Evolutionary conservation across 768 basidiomycete species (phyloP), one percentile per base, ranked within the genome.

Genomic region (Kwoniella europaea): DNA sequence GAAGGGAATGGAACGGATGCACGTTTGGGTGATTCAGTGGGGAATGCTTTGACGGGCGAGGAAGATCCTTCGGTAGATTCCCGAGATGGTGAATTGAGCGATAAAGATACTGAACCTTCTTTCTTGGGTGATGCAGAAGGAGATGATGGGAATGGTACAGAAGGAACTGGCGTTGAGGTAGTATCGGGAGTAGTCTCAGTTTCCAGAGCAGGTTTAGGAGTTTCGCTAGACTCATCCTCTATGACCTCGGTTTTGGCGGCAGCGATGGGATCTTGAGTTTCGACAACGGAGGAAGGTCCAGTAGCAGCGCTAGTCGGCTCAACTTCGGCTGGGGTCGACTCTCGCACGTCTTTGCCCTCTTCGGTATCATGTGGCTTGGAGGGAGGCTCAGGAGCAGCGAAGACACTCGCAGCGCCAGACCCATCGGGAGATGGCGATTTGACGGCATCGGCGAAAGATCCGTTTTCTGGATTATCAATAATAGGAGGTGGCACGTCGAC

Each of bases 1-100:
- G 50, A 56, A 18, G 68, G 75, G 73, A 69, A 72, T 29, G 71
- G 68, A 7, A 68, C 67, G 46, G 29, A 63, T 50, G 55, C 59
- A 20, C 66, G 41, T 43, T 54, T 59, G 16, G 67, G 56, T 16
- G 63, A 35, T 56, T 64, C 55, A 27, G 57, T 20, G 41, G 69
- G 27, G 24, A 50, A 24, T 2, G 61, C 44, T 57, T 62, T 63
- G 18, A 41, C 43, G 42, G 63, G 57, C 10, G 61, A 63, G 15
- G 24, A 35, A 44, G 63, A 64, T 24, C 15, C 20, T 44, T 61
- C 67, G 50, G 58, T 27, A 9, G 50, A 42, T 18, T 46, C 43
- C 53, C 50, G 62, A 18, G 68, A 43, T 20, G 59, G 41, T 24
- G 54, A 50, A 27, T 42, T 13, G n/a, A 22, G 42, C 9, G 44